Conservation (phyloP, 1,284 basidiomycete species). For the Heimioporus retisporus region DNA sequence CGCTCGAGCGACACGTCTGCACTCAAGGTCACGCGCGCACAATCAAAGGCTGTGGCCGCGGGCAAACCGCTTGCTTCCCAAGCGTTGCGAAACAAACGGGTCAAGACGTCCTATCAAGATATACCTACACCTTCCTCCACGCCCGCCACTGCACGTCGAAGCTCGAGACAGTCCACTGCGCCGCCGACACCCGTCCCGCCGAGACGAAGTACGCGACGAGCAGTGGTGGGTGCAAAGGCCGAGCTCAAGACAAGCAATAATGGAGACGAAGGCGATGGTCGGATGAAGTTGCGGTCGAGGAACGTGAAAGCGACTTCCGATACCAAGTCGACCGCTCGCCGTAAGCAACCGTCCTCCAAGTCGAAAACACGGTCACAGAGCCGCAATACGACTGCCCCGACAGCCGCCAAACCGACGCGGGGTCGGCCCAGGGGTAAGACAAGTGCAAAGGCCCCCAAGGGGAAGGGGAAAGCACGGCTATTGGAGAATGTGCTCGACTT, state of each 20-base stretch:
- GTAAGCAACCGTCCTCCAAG: conserved; percentile 18
- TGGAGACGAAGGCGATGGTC: conserved; percentile 13
- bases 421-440: conserved; percentile 31
- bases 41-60: conserved; percentile 17
- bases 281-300: conserved; percentile 34
- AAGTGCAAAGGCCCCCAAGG: conserved; percentile 26
- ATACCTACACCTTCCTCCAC: conserved; percentile 41
- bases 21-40: conserved; percentile 24
- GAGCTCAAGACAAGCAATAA: conserved; percentile 15
- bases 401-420: conserved; percentile 24
- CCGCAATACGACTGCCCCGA: conserved; percentile 14
- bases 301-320: conserved; percentile 17
- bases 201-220: conserved; percentile 40
- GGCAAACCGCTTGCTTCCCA: conserved; percentile 4
- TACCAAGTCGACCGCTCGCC: conserved; percentile 10
- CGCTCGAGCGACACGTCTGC: conserved; percentile 7
- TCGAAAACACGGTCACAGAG: conserved; percentile 19
- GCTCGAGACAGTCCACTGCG: conserved; percentile 20
- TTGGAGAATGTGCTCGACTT: conserved; percentile 37
- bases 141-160: conserved; percentile 15
- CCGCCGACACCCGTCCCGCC: conserved; percentile 33
- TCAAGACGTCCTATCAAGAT: conserved; percentile 28
- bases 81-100: conserved; percentile 19
- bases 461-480: conserved; percentile 40
- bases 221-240: conserved; percentile 28